Conservation (phyloP, 345 rosid genomes). For the Alliaria petiolata region DNA sequence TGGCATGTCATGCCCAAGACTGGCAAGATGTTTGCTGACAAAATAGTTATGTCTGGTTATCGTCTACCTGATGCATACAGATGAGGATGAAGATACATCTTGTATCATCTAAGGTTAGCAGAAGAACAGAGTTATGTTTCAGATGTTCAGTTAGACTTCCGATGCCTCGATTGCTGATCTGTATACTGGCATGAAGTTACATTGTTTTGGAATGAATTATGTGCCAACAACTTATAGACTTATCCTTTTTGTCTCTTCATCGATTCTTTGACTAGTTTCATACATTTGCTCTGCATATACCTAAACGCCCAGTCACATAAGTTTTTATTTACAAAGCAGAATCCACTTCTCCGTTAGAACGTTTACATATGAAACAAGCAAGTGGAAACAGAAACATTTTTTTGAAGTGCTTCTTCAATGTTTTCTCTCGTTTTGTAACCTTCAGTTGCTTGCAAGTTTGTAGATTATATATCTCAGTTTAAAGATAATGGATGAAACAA, state of each 20-base stretch:
- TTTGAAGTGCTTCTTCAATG: no score
- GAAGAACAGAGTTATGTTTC: constrained; percentile 3
- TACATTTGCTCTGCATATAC: constrained; percentile 5
- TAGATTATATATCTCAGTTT: neutral
- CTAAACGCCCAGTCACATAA: no score
- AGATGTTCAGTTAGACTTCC: neutral
- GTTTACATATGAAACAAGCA: no score
- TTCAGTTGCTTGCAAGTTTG: no score
- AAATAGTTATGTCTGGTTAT: constrained; percentile 75
- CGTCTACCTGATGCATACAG: constrained; percentile 71
- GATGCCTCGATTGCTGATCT: neutral
- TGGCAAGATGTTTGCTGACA: constrained; percentile 89
- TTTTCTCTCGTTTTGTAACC: no score
- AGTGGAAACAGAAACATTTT: no score
- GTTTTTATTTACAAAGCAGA: no score
- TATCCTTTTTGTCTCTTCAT: constrained; percentile 28
- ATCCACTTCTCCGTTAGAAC: no score
- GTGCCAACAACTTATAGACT: constrained; percentile 30
- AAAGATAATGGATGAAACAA: neutral
- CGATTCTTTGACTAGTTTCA: constrained; percentile 31
- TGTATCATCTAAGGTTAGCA: no score
- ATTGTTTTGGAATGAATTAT: constrained; percentile 34
- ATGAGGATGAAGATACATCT: no score
- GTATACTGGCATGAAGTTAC: neutral
- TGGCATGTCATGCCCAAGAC: constrained; percentile 99